These are phyloP conservation scores for Coccomyxa subellipsoidea DNA, from an alignment of 163 green algal genomes.

Conservation along the genomic window DNA sequence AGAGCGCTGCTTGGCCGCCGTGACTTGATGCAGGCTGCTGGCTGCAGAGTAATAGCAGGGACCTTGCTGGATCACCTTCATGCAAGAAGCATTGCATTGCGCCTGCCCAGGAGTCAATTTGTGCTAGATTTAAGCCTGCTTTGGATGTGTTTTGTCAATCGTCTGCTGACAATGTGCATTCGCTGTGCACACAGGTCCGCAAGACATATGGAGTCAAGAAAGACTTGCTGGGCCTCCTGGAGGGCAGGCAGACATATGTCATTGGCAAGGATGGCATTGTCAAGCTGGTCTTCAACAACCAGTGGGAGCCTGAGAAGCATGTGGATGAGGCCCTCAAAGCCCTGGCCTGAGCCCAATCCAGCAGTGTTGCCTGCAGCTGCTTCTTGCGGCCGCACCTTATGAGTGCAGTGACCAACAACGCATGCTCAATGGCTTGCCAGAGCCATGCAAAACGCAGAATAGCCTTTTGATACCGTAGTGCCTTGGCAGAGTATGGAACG, in stretches of 20 bases:
- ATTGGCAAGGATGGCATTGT: constrained; percentile 21
- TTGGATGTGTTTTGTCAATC: too few species aligned
- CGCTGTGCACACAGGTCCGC: neutral
- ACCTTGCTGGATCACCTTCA: neutral
- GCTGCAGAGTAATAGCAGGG: neutral
- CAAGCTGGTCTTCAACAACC: constrained; percentile 25
- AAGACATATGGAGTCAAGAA: constrained; percentile 14
- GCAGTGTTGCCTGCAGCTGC: neutral
- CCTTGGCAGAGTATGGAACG: too few species aligned
- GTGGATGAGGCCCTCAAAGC: constrained; percentile 13
- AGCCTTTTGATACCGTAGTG: too few species aligned
- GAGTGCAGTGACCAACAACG: too few species aligned
- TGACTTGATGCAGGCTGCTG: neutral
- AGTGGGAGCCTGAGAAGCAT: constrained; percentile 18
- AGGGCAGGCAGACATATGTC: constrained; percentile 18
- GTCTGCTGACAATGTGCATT: too few species aligned
- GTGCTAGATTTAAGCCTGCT: too few species aligned
- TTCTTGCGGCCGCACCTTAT: neutral
- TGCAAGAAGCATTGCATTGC: neutral
- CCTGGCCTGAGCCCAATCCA: neutral
- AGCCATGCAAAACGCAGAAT: too few species aligned
- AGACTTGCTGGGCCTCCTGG: constrained; percentile 24
- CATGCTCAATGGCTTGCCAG: too few species aligned
- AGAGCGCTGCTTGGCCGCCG: neutral
- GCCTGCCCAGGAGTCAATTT: too few species aligned